Evolutionary conservation across 768 basidiomycete species (phyloP).

Genomic region (Lactarius psammicola): DNA sequence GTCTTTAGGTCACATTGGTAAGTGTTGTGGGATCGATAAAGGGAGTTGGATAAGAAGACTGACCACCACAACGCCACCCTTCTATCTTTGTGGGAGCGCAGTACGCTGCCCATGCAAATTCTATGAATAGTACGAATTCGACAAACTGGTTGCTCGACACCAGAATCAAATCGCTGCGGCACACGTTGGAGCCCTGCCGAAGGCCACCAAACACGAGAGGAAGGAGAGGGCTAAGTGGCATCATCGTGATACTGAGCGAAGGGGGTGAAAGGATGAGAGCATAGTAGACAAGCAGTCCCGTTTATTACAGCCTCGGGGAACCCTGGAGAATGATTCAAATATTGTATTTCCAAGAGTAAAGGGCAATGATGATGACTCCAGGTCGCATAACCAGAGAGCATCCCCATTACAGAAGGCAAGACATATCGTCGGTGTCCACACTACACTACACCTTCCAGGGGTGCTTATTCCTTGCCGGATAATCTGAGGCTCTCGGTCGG

Average conservation of each 20-base stretch:
- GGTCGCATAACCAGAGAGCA: background rate
- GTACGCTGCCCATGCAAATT: conserved; percentile 57
- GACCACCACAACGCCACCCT: conserved; percentile 48
- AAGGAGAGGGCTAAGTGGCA: background rate
- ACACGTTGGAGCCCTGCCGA: background rate
- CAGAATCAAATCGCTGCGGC: conserved; percentile 25
- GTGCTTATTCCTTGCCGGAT: background rate
- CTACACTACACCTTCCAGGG: background rate
- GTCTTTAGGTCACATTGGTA: conserved; percentile 30
- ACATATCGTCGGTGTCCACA: background rate
- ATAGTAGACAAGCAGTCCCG: background rate
- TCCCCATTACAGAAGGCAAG: background rate
- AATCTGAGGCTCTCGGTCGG: background rate
- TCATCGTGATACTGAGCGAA: background rate
- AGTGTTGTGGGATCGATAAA: background rate
- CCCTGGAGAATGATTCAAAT: background rate
- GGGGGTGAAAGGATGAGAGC: background rate
- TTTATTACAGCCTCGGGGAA: background rate
- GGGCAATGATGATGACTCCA: background rate
- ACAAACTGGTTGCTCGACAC: conserved; percentile 38
- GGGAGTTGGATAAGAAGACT: conserved; percentile 22
- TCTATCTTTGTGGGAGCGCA: conserved; percentile 41
- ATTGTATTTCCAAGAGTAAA: background rate
- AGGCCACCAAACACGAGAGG: conserved; percentile 1
- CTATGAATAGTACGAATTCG: conserved; percentile 45